These are phyloP conservation scores for Erysimum pusillum DNA, from an alignment of 441 rosid species.

Conservation along the genomic window DNA sequence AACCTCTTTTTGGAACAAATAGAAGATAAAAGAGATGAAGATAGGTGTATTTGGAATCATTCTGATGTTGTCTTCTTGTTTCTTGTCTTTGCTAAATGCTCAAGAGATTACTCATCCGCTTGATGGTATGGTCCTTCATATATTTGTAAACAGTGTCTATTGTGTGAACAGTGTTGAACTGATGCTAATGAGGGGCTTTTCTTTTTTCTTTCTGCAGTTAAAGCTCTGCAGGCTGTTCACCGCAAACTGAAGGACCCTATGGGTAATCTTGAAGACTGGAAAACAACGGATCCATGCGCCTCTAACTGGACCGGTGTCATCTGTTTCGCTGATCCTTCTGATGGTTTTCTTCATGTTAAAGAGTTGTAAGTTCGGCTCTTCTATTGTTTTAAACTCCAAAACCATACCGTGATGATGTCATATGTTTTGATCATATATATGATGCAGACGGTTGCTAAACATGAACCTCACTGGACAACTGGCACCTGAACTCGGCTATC, in stretches of 20 bases:
- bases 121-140: constrained; percentile 28
- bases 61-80: constrained; percentile 27
- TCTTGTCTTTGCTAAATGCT: constrained; percentile 30
- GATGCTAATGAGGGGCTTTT: too few species aligned
- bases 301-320: constrained; percentile 80
- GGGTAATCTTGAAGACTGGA: constrained; percentile 66
- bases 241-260: constrained; percentile 54
- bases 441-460: constrained; percentile 67
- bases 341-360: constrained; percentile 64
- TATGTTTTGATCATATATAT: constrained; percentile 26
- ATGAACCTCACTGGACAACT: constrained; percentile 87
- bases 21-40: constrained; percentile 14
- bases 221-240: constrained; percentile 54
- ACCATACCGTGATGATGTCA: too few species aligned
- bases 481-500: constrained; percentile 70
- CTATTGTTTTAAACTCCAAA: neutral
- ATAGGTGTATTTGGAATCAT: constrained; percentile 19
- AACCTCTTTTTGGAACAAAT: constrained; percentile 18
- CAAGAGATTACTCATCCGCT: constrained; percentile 42
- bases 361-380: constrained; percentile 58
- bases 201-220: constrained; percentile 52
- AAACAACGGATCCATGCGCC: constrained; percentile 76
- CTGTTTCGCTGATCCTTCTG: constrained; percentile 52
- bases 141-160: neutral
- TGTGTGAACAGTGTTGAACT: neutral